These are phyloP conservation scores for Hansenula anomala DNA, from an alignment of 1,139 yeast species.

Conservation along the genomic window DNA sequence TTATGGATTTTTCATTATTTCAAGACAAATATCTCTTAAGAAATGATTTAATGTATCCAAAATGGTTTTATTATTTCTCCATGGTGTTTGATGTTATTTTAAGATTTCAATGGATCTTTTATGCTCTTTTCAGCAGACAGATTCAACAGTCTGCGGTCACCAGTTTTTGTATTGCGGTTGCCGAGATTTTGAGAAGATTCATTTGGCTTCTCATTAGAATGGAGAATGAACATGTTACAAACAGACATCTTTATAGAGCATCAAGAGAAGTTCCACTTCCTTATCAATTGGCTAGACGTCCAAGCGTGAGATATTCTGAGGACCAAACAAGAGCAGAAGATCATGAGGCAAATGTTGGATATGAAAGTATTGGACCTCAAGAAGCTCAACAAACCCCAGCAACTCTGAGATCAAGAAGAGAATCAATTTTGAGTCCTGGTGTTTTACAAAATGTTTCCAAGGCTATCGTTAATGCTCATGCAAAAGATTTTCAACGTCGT, in stretches of 20 bases:
- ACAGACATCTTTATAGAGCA: constrained; percentile 79
- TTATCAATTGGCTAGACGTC: constrained; percentile 41
- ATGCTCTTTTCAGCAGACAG: constrained; percentile 61
- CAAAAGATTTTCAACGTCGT: constrained; percentile 75
- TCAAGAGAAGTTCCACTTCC: constrained; percentile 86
- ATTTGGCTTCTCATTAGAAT: constrained; percentile 89
- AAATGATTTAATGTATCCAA: constrained; percentile 59
- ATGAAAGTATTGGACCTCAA: constrained; percentile 2
- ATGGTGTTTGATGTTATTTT: constrained; percentile 68
- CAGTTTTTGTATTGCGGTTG: constrained; percentile 75
- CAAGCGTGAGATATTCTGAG: constrained; percentile 1
- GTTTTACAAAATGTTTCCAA: constrained; percentile 48
- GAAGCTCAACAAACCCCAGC: not conserved
- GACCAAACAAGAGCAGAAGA: constrained; percentile 7
- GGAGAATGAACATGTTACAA: constrained; percentile 94
- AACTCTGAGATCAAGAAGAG: constrained; percentile 13
- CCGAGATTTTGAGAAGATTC: constrained; percentile 77
- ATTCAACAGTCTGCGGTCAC: constrained; percentile 90
- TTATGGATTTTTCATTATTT: constrained; percentile 93
- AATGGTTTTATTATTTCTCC: constrained; percentile 63
- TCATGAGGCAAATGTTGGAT: constrained; percentile 7
- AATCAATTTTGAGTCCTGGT: constrained; percentile 23
- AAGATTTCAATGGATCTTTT: constrained; percentile 89
- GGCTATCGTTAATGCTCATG: constrained; percentile 73
- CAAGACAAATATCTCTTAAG: constrained; percentile 68